Base-by-base conservation (phyloP, 2,329 filamentous ascomycete genomes). In the Aspergillus candidus region DNA sequence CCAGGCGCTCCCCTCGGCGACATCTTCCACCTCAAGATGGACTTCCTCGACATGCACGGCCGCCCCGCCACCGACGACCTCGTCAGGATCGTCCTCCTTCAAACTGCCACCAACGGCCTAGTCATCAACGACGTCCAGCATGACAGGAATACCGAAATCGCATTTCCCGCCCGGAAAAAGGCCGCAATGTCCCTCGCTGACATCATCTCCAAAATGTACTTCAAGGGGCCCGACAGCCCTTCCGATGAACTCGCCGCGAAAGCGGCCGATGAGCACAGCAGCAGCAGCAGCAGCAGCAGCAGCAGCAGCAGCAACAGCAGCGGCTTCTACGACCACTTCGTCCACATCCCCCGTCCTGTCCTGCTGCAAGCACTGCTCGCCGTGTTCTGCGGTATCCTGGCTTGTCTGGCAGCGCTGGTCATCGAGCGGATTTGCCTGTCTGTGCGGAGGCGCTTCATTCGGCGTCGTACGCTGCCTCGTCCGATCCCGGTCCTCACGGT, bases 391-490 rank as follows among this genome's bases (percentile, higher is more conserved):
- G 22, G 6, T 7, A 27, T 27, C 7, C 22, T 27, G 8, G 22
- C 22, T 27, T 27, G 22, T 15, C 50, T 71, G n/a, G 68, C 68
- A 3, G 61, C 61, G 8, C 44, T 71, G 2, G 49, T 69, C 22
- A 27, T 27, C 22, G 22, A 27, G 7, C 8, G 22, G 22, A 10
- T 10, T 10, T 27, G 6, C 22, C 22, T 27, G 22, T 27, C 22
- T 10, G 22, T 27, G 22, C 22, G 22, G 22, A 27, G 8, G 22
- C 22, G 22, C 7, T 27, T 27, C 22, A 10, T 6, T 27, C 4
- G 67, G 67, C 17, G 44, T 70, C 15, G 43, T 64, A 8, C 65
- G 65, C 13, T 67, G 63, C 39, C 49, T 67, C 22, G 37, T 68
- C 1, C 68, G 68, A 13, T 70, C 69, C 50, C 35, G 68, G 7